phyloP scores from a whole-genome alignment of 78 protist genomes.

The Abeoforma whisleri region DNA sequence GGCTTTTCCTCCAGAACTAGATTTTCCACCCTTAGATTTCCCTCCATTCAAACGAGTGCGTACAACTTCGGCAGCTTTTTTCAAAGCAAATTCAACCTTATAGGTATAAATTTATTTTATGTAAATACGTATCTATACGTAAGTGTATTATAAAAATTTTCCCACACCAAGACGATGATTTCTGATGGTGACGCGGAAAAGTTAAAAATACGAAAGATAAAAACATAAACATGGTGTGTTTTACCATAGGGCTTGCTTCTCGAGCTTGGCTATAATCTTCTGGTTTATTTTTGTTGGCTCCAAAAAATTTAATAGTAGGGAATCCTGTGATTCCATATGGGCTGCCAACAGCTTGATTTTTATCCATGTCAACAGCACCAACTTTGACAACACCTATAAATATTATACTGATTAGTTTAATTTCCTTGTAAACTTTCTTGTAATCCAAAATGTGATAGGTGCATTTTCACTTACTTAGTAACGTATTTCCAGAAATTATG shows the following conservation, averaged over 20 bases:
- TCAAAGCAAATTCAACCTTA: neutral
- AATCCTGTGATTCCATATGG: conserved; percentile 46
- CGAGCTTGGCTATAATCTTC: conserved; percentile 33
- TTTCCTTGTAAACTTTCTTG: neutral
- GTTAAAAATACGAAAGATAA: no score
- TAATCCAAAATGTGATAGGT: neutral
- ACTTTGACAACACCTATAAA: conserved; percentile 12
- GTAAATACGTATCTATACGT: no score
- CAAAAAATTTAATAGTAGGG: conserved; percentile 56
- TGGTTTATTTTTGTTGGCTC: conserved; percentile 24
- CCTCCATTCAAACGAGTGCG: neutral
- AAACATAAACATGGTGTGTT: neutral
- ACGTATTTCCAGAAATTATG: neutral
- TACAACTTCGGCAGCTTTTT: neutral
- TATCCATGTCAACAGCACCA: conserved; percentile 26
- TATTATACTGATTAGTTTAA: neutral
- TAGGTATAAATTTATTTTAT: no score
- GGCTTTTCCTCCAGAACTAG: neutral
- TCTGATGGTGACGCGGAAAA: conserved; percentile 26
- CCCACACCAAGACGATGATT: conserved; percentile 2
- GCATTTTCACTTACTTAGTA: no score
- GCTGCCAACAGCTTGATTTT: neutral
- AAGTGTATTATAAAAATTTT: no score
- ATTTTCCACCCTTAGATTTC: neutral
- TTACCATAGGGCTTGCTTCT: conserved; percentile 22